phyloP scores from a whole-genome alignment of 352 stramenopile genomes.

The Phytophthora kernoviae region DNA sequence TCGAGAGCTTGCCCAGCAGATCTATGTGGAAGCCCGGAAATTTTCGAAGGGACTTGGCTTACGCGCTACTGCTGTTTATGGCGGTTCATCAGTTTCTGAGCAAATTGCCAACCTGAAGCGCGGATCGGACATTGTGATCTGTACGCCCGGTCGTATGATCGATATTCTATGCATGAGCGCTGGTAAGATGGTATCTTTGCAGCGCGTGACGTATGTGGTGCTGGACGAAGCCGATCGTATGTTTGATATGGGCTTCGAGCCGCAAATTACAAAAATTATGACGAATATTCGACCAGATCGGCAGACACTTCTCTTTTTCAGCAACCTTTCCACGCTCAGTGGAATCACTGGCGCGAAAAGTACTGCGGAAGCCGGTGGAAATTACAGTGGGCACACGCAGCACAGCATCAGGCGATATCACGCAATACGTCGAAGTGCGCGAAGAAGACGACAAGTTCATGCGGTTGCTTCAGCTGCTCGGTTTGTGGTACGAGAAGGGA shows the following conservation, averaged over 20 bases:
- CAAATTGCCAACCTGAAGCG: slow-evolving; percentile 99
- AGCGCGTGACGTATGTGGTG: slow-evolving; percentile 98
- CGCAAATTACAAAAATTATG: slow-evolving; percentile 98
- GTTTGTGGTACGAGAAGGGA: slow-evolving; percentile 96
- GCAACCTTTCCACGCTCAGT: slow-evolving; percentile 97
- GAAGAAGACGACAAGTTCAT: slow-evolving; percentile 99
- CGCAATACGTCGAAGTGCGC: slow-evolving; percentile 98
- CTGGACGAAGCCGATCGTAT: slow-evolving; percentile 99
- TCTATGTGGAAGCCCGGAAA: slow-evolving; percentile 94
- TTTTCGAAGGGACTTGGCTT: slow-evolving; percentile 94
- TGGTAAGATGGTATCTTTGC: slow-evolving; percentile 95
- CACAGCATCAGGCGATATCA: slow-evolving; percentile 97
- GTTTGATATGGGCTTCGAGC: slow-evolving; percentile 99
- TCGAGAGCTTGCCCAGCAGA: slow-evolving; percentile 98
- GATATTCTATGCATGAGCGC: slow-evolving; percentile 99
- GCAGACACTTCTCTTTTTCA: slow-evolving; percentile 97
- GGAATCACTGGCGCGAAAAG: slow-evolving; percentile 88
- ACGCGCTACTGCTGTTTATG: slow-evolving; percentile 96
- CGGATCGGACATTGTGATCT: slow-evolving; percentile 98
- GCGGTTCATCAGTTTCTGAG: slow-evolving; percentile 93
- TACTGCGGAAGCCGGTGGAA: slow-evolving; percentile 95
- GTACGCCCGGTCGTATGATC: slow-evolving; percentile 98
- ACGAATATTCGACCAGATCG: slow-evolving; percentile 91
- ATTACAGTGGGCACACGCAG: slow-evolving; percentile 96
- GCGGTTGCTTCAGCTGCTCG: slow-evolving; percentile 96